A percentile compares a stretch with the other conserved stretches of the same genome.
Conservation (phyloP, 257 asterid species). For the Pogostemon cablin region DNA sequence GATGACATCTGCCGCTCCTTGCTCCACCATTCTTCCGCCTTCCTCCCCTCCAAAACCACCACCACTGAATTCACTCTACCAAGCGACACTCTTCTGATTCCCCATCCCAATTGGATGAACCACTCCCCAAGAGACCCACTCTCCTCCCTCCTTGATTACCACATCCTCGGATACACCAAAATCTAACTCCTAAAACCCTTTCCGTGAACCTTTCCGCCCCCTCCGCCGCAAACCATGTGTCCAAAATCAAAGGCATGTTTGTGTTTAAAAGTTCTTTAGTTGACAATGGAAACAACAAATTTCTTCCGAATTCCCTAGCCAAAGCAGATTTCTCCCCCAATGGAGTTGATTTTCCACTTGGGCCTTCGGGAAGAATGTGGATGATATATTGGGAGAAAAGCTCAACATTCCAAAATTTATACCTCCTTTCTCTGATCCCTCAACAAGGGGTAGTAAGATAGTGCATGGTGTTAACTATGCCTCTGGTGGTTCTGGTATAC, state of each 20-base stretch:
- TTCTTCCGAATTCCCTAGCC: conserved; percentile 53
- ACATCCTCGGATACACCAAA: no score
- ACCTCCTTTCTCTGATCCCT: conserved; percentile 73
- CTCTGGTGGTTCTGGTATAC: conserved; percentile 86
- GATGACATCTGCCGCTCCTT: no score
- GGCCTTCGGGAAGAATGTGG: conserved; percentile 68
- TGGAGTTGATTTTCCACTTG: conserved; percentile 65
- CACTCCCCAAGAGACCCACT: no score
- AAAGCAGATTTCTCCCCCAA: conserved; percentile 68
- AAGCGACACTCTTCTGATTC: no score
- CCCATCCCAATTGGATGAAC: no score
- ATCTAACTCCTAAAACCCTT: no score
- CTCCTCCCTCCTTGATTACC: no score
- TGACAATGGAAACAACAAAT: conserved; percentile 83
- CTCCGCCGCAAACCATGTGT: not conserved
- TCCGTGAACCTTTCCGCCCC: no score
- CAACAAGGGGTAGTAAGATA: conserved; percentile 54
- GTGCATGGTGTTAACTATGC: conserved; percentile 74
- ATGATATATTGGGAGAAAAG: conserved; percentile 60
- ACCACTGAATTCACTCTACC: no score
- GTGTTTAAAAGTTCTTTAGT: conserved; percentile 85
- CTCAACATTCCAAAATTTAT: conserved; percentile 47
- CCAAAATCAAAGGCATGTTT: conserved; percentile 62
- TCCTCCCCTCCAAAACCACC: no score
- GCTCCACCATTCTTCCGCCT: no score